Base-by-base conservation (phyloP, 2,329 filamentous ascomycete species). In the Westerdykella aurantiaca region DNA sequence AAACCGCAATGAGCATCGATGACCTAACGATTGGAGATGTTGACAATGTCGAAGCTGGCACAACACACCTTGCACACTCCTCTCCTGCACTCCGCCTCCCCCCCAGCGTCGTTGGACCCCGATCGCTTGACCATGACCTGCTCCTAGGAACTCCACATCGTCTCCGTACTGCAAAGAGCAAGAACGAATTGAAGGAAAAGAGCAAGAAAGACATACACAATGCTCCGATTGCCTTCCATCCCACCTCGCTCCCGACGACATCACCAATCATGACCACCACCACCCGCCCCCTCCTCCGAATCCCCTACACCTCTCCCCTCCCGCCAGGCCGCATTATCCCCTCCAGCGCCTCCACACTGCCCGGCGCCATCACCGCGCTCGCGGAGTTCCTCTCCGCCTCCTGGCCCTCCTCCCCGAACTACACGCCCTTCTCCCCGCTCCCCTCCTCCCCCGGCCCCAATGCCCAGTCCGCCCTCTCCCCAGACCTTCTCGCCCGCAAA, bases 271-370 rank as follows among this genome's bases (percentile, higher is more conserved):
- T 49, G 55, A 47, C 56, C 60, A 57, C 84, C 86, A 81, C 77
- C 77, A 31, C 41, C 25, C 49, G 68, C 79, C 78, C 84, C 57
- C 78, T 88, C 46, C 83, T 95, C 72, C 83, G 89, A 55, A 94
- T 97, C 58, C 91, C 91, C 46, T 97, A 91, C 66, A 95, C 88
- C 61, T 82, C 86, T 52, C 83, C 86, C 34, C 77, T 96, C 43
- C 82, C 90, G 18, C 73, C 83, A 21, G 86, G 90, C 3, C 78
- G 76, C 41, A 82, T 93, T 62, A 77, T 88, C 47, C 93, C 93
- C 4, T 68, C 76, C 38, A 81, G 79, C 48, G 90, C 91, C 39
- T 76, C 74, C 38, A 85, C 85, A 1, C 64, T 86, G 33, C 66
- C 78, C 5, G 87, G 86, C 21, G 90, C 90, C 43, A 76, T 95